Conservation (phyloP, 805 yeast species). For the Torulaspora quercuum region DNA sequence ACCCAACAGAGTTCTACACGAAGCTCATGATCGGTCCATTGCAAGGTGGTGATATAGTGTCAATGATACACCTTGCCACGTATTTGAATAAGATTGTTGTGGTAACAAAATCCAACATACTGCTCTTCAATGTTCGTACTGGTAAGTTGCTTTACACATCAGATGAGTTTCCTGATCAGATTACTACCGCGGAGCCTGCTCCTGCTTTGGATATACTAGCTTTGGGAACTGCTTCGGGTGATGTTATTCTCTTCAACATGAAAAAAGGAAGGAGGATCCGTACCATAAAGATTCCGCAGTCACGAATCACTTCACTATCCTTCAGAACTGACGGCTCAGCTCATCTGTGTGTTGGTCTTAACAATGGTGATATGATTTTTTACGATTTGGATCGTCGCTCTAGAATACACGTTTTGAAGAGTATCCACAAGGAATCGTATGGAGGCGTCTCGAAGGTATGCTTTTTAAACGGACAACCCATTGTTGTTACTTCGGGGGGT, state of each 20-base stretch:
- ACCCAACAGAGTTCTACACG: slow-evolving; percentile 64
- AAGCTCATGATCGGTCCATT: slow-evolving; percentile 53
- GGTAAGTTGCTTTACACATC: slow-evolving; percentile 65
- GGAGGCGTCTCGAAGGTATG: slow-evolving; percentile 76
- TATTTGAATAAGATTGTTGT: slow-evolving; percentile 84
- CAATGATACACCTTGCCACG: slow-evolving; percentile 73
- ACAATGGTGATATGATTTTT: slow-evolving; percentile 78
- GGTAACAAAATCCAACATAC: slow-evolving; percentile 62
- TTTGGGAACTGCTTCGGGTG: slow-evolving; percentile 68
- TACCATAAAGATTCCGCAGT: slow-evolving; percentile 44
- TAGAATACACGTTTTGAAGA: slow-evolving; percentile 70
- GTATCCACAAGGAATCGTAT: slow-evolving; percentile 64
- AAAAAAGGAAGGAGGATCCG: slow-evolving; percentile 58
- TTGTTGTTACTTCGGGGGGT: slow-evolving; percentile 82
- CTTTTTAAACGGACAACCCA: slow-evolving; percentile 88
- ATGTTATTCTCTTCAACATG: slow-evolving; percentile 61
- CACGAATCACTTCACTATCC: slow-evolving; percentile 56
- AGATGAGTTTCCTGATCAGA: slow-evolving; percentile 49
- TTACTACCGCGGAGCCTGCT: slow-evolving; percentile 72
- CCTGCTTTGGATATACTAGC: slow-evolving; percentile 87
- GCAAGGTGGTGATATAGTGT: slow-evolving; percentile 62
- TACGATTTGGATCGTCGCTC: slow-evolving; percentile 72
- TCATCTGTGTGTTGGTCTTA: slow-evolving; percentile 75
- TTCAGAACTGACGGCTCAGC: slow-evolving; percentile 90
- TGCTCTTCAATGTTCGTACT: slow-evolving; percentile 71